Percentiles rank a stretch among this genome's conserved stretches.
Evolutionary conservation across 768 basidiomycete species (phyloP).

Genomic region (Dioszegia aurantiaca): DNA sequence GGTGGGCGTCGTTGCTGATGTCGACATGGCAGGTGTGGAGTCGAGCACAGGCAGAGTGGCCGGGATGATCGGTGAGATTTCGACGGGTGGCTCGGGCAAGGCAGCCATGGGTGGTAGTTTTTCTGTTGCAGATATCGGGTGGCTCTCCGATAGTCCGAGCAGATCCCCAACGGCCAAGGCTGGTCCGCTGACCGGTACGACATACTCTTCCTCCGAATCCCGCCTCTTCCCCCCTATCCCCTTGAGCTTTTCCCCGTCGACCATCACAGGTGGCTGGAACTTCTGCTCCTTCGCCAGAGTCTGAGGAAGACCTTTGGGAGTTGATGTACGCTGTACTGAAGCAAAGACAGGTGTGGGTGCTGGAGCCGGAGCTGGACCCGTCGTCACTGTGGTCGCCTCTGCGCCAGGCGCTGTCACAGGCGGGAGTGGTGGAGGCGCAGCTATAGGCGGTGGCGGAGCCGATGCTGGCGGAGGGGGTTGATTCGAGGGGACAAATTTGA

Average conservation of each 20-base stretch:
- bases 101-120: background rate
- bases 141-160: background rate
- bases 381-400: too few relatives aligned
- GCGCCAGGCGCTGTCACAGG: background rate
- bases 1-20: background rate
- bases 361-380: background rate
- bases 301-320: background rate
- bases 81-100: background rate
- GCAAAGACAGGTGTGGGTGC: conserved; percentile 16
- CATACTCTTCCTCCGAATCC: conserved; percentile 22
- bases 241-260: conserved; percentile 32
- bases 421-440: conserved; percentile 11
- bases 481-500: conserved; percentile 21
- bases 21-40: background rate
- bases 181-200: background rate
- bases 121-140: background rate
- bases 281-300: conserved; percentile 1
- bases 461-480: conserved; percentile 15
- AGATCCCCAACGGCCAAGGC: background rate
- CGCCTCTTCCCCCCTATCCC: conserved; percentile 17
- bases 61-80: too few relatives aligned
- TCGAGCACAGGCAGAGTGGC: background rate
- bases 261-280: conserved; percentile 12
- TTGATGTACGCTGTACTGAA: conserved; percentile 4
- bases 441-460: conserved; percentile 4